Percentiles rank a stretch among this genome's conserved stretches.
phyloP scores from a whole-genome alignment of 2,329 filamentous ascomycete genomes.

The Arthrinium puccinioides region DNA sequence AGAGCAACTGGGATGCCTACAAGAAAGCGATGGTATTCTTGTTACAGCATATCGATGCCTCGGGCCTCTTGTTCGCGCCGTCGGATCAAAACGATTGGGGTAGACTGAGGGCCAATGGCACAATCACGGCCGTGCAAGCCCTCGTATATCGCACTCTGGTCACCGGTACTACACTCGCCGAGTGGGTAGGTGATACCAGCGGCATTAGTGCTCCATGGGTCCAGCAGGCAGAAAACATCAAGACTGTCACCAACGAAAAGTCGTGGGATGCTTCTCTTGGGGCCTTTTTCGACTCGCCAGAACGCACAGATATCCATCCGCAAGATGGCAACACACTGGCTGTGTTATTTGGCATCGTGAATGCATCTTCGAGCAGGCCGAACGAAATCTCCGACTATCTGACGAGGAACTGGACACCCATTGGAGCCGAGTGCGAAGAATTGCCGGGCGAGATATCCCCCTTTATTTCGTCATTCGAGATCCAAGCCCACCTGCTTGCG shows the following conservation, averaged over 20 bases:
- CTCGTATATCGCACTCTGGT: conserved; percentile 44
- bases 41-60: conserved; percentile 11
- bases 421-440: conserved; percentile 49
- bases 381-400: conserved; percentile 35
- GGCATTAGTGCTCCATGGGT: conserved; percentile 31
- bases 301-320: conserved; percentile 41
- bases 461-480: conserved; percentile 52
- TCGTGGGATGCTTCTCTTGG: conserved; percentile 41
- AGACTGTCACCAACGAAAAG: conserved; percentile 34
- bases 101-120: conserved; percentile 14
- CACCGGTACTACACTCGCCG: conserved; percentile 43
- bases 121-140: conserved; percentile 17
- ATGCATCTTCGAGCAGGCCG: conserved; percentile 22
- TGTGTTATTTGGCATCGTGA: conserved; percentile 38
- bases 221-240: conserved; percentile 31
- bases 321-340: conserved; percentile 55
- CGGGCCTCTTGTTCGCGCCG: conserved; percentile 15
- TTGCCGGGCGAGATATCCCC: conserved; percentile 50
- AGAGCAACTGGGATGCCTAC: conserved; percentile 39
- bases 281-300: conserved; percentile 35
- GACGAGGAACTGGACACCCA: conserved; percentile 44
- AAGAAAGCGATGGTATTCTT: conserved; percentile 32
- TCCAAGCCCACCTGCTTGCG: conserved; percentile 47
- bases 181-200: conserved; percentile 34
- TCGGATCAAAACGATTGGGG: conserved; percentile 18